A percentile compares a stretch with the other conserved stretches of the same genome.
Conservation (phyloP, 352 stramenopile species). For the Globisporangium camurandrum region DNA sequence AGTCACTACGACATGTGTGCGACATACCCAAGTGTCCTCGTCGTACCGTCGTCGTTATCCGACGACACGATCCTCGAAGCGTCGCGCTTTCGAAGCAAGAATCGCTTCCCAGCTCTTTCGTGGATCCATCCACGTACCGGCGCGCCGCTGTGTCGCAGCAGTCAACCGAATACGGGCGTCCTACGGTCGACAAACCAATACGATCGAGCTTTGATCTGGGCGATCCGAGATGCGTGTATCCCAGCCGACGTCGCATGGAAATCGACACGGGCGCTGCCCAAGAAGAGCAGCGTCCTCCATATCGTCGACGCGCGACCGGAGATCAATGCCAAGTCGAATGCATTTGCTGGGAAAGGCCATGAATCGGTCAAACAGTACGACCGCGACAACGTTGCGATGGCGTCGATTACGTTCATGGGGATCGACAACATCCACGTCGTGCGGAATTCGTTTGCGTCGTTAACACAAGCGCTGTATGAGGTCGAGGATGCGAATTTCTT, state of each 20-base stretch:
- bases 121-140: conserved; percentile 72
- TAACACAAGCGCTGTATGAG: conserved; percentile 72
- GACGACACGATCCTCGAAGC: conserved; percentile 83
- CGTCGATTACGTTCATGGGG: conserved; percentile 95
- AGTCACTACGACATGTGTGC: conserved; percentile 77
- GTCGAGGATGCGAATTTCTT: conserved; percentile 86
- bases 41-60: conserved; percentile 87
- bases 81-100: conserved; percentile 62
- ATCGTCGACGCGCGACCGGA: conserved; percentile 89
- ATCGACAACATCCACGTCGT: conserved; percentile 98
- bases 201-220: too few species aligned
- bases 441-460: conserved; percentile 52
- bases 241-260: conserved; percentile 46
- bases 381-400: conserved; percentile 55
- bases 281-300: conserved; percentile 86
- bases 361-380: conserved; percentile 86
- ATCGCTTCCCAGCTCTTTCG: conserved; percentile 58
- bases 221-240: conserved; percentile 69
- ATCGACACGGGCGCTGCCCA: conserved; percentile 91
- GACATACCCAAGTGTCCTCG: conserved; percentile 91
- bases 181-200: too few species aligned
- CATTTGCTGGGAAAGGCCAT: conserved; percentile 84
- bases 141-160: too few species aligned
- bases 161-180: too few species aligned
- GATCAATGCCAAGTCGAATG: conserved; percentile 89